Evolutionary conservation across 345 rosid genomes (phyloP).

Genomic region (Psidium guajava): DNA sequence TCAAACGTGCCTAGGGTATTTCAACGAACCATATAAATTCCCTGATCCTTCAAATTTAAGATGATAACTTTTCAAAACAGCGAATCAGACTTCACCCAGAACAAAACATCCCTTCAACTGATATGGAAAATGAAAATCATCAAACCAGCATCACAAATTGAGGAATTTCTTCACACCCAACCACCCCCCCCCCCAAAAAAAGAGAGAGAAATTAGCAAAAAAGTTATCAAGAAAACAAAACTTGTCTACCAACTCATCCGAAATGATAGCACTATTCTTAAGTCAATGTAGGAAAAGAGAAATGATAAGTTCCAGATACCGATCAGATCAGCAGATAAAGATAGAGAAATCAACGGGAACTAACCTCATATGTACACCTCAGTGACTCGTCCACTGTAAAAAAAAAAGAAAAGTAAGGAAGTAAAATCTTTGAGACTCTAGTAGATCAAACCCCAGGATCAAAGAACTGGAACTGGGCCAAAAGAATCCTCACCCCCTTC

Average conservation of each 20-base stretch:
- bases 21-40: neutral
- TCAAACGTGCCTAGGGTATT: neutral
- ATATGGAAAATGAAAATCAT: neutral
- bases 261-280: neutral
- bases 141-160: neutral
- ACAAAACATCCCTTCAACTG: neutral
- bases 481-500: conserved; percentile 43
- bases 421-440: neutral
- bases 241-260: neutral
- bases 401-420: neutral
- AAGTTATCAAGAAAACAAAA: neutral
- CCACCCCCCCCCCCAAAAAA: neutral
- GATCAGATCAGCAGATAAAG: conserved; percentile 7
- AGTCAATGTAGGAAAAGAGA: neutral
- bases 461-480: neutral
- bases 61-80: neutral
- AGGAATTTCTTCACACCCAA: neutral
- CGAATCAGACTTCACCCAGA: neutral
- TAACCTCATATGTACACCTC: conserved; percentile 62
- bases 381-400: conserved; percentile 57
- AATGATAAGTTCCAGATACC: neutral
- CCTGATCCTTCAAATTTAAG: neutral
- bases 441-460: neutral
- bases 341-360: conserved; percentile 1
- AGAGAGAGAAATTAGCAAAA: neutral